phyloP scores from a whole-genome alignment of 768 basidiomycete species.

The Boletus rubescentipes region DNA sequence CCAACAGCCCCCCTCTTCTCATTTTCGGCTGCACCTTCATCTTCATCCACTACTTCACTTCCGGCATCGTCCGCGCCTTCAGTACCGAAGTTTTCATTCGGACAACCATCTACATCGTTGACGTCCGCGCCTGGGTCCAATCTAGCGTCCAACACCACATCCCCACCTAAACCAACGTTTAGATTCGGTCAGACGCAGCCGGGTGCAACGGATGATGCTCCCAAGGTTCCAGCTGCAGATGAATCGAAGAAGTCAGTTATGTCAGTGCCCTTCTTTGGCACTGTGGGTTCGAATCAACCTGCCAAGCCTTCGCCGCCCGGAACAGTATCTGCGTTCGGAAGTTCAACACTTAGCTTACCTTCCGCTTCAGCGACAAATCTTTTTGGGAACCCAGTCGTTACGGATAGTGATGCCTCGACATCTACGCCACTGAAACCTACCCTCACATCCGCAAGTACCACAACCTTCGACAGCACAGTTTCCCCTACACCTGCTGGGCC shows the following conservation, averaged over 20 bases:
- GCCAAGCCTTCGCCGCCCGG: conserved; percentile 25
- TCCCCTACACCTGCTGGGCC: conserved; percentile 17
- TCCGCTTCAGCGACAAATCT: conserved; percentile 11
- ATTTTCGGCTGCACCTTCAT: conserved; percentile 17
- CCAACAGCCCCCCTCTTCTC: conserved; percentile 21
- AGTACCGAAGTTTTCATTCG: conserved; percentile 28
- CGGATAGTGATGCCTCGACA: conserved; percentile 21
- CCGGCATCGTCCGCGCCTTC: conserved; percentile 11
- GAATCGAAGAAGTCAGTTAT: conserved; percentile 26
- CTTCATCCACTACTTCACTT: conserved; percentile 1
- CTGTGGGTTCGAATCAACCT: conserved; percentile 17
- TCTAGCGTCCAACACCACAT: conserved; percentile 2
- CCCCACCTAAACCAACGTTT: conserved; percentile 23
- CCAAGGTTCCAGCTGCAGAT: conserved; percentile 15
- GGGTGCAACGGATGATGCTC: conserved; percentile 23
- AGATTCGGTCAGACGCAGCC: conserved; percentile 24
- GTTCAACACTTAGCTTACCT: conserved; percentile 16
- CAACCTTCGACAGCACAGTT: conserved; percentile 16
- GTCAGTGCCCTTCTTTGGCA: conserved; percentile 21
- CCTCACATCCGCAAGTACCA: conserved; percentile 10
- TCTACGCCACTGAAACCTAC: conserved; percentile 19
- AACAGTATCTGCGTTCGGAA: conserved; percentile 20
- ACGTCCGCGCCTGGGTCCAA: conserved; percentile 2
- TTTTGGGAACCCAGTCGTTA: conserved; percentile 13
- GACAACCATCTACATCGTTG: conserved; percentile 11